Evolutionary conservation across 176 grass and related monocot species (phyloP).

Genomic region (Ananas comosus): DNA sequence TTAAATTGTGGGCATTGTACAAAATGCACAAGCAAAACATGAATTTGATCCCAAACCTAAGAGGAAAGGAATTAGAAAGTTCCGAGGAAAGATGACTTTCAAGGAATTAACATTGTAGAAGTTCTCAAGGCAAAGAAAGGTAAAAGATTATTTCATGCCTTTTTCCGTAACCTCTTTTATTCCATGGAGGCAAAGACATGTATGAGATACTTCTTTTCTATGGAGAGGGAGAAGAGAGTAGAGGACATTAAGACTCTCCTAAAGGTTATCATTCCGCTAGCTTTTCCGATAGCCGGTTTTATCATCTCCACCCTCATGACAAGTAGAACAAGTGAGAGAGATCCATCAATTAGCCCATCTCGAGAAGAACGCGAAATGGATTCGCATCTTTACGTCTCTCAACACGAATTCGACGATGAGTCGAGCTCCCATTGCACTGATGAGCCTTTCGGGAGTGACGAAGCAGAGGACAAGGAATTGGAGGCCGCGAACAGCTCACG

Average conservation of each 20-base stretch:
- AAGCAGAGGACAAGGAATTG: conserved; percentile 7
- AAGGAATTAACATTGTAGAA: conserved; percentile 4
- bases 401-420: conserved; percentile 6
- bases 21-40: not conserved
- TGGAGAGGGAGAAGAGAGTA: conserved; percentile 41
- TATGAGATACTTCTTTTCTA: conserved; percentile 26
- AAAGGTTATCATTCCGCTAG: conserved; percentile 49
- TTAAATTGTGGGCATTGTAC: not conserved
- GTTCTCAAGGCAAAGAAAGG: conserved; percentile 71
- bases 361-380: conserved; percentile 35
- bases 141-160: conserved; percentile 26
- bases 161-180: conserved; percentile 17
- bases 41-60: not conserved
- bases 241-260: conserved; percentile 53
- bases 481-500: not conserved
- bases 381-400: not conserved
- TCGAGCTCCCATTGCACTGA: conserved; percentile 22
- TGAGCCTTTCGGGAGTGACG: conserved; percentile 10
- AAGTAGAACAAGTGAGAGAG: conserved; percentile 21
- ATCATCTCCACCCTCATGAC: conserved; percentile 46
- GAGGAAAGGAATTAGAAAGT: conserved; percentile 10
- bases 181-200: conserved; percentile 25
- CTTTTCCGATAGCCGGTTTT: conserved; percentile 54
- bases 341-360: conserved; percentile 10
- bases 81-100: not conserved